phyloP scores from a whole-genome alignment of 2,329 filamentous ascomycete species.

The Fusarium torulosum region DNA sequence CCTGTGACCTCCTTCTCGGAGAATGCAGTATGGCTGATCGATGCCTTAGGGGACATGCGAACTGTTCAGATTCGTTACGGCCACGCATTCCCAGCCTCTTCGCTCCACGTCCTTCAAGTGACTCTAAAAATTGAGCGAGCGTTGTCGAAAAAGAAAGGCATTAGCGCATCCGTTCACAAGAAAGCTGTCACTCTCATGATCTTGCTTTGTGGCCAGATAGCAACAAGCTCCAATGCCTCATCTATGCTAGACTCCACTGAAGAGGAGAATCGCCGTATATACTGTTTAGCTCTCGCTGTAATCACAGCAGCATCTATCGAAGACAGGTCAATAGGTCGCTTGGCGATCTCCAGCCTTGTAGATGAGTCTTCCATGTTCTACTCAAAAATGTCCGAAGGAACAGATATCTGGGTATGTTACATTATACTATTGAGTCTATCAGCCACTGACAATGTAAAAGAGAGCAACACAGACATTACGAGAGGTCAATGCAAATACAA shows the following conservation, averaged over 20 bases:
- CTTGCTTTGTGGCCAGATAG: slow-evolving; percentile 58
- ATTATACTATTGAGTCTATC: neutral
- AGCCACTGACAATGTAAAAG: slow-evolving; percentile 45
- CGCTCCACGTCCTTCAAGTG: slow-evolving; percentile 55
- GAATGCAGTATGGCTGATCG: slow-evolving; percentile 63
- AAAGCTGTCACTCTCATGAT: slow-evolving; percentile 57
- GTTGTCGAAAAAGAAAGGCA: slow-evolving; percentile 30
- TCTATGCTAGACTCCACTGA: slow-evolving; percentile 47
- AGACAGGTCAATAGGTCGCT: slow-evolving; percentile 53
- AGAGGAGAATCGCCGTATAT: slow-evolving; percentile 50
- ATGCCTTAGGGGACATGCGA: slow-evolving; percentile 60
- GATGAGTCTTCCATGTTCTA: slow-evolving; percentile 57
- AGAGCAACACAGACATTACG: slow-evolving; percentile 49
- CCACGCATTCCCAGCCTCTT: slow-evolving; percentile 46
- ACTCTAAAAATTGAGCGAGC: slow-evolving; percentile 53
- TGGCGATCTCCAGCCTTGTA: slow-evolving; percentile 59
- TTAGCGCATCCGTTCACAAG: slow-evolving; percentile 44
- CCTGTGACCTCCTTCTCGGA: slow-evolving; percentile 55
- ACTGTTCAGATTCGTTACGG: slow-evolving; percentile 57
- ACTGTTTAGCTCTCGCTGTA: slow-evolving; percentile 56
- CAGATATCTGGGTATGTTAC: slow-evolving; percentile 58
- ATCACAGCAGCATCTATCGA: slow-evolving; percentile 55
- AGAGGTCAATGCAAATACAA: slow-evolving; percentile 43
- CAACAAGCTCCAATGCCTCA: slow-evolving; percentile 51
- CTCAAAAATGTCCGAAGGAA: slow-evolving; percentile 50